phyloP scores from a whole-genome alignment of 164 flowering plant genomes.

The Nelumbo lutea region DNA sequence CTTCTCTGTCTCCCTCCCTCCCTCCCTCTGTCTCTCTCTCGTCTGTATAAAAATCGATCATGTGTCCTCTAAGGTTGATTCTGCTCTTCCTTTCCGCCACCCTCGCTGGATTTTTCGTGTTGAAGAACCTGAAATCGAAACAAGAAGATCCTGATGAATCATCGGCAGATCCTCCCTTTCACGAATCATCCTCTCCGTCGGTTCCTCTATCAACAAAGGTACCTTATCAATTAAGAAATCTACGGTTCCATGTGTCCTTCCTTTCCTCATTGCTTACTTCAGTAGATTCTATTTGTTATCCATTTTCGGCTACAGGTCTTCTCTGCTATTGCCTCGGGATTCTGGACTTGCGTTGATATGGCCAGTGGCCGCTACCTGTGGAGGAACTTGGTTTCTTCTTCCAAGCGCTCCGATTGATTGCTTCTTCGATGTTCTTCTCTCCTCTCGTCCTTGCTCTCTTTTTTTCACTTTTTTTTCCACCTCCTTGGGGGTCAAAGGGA shows the following conservation, averaged over 20 bases:
- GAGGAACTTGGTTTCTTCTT: slow-evolving; percentile 49
- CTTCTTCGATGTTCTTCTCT: background rate
- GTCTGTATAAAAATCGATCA: slow-evolving; percentile 6
- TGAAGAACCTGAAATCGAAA: slow-evolving; percentile 51
- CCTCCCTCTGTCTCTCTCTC: background rate
- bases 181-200: slow-evolving; percentile 3
- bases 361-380: slow-evolving; percentile 80
- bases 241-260: background rate
- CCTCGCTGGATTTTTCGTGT: slow-evolving; percentile 67
- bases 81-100: slow-evolving; percentile 77
- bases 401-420: background rate
- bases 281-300: background rate
- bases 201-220: slow-evolving; percentile 32
- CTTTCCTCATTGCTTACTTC: too few species aligned
- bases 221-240: background rate
- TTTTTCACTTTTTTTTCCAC: background rate
- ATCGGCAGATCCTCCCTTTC: too few species aligned
- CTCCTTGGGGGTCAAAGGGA: background rate
- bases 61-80: slow-evolving; percentile 78
- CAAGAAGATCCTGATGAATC: slow-evolving; percentile 11
- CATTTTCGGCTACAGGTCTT: slow-evolving; percentile 27
- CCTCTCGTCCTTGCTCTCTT: background rate
- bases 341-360: slow-evolving; percentile 77
- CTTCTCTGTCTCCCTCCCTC: background rate
- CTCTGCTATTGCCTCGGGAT: slow-evolving; percentile 40